Percentiles rank a stretch among this genome's conserved stretches.
Conservation (phyloP, 371 early-diverging fungal genomes). For the Scutellospora calospora region DNA sequence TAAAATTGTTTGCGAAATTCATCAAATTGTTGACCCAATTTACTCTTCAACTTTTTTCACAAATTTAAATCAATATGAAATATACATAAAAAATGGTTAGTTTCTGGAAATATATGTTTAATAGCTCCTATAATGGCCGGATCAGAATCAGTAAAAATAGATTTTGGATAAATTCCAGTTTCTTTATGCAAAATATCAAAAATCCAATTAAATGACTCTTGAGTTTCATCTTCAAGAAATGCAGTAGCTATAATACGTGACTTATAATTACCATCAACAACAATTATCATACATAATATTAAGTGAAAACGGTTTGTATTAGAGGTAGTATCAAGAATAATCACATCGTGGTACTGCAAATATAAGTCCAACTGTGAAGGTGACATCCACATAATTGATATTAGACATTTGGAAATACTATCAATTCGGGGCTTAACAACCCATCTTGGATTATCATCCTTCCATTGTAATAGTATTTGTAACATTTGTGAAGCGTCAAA, state of each 20-base stretch:
- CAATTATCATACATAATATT: neutral
- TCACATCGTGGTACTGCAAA: neutral
- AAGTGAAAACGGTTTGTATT: neutral
- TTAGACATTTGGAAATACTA: neutral
- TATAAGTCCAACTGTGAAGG: neutral
- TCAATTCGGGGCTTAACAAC: neutral
- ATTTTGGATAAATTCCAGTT: neutral
- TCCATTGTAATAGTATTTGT: neutral
- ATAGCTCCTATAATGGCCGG: neutral
- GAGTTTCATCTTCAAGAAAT: neutral
- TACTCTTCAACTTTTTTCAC: neutral
- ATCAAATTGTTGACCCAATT: neutral
- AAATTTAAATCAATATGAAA: no score
- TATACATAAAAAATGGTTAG: neutral
- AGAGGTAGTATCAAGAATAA: neutral
- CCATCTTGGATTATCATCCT: neutral
- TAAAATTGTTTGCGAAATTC: neutral
- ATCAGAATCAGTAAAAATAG: neutral
- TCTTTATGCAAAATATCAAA: neutral
- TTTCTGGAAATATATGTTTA: neutral
- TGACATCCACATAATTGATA: neutral
- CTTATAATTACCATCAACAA: neutral
- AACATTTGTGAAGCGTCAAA: neutral
- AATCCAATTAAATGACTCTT: neutral
- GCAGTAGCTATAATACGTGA: neutral